Evolutionary conservation across 2,329 filamentous ascomycete species (phyloP).

Genomic region (Coniochaeta pulveracea): DNA sequence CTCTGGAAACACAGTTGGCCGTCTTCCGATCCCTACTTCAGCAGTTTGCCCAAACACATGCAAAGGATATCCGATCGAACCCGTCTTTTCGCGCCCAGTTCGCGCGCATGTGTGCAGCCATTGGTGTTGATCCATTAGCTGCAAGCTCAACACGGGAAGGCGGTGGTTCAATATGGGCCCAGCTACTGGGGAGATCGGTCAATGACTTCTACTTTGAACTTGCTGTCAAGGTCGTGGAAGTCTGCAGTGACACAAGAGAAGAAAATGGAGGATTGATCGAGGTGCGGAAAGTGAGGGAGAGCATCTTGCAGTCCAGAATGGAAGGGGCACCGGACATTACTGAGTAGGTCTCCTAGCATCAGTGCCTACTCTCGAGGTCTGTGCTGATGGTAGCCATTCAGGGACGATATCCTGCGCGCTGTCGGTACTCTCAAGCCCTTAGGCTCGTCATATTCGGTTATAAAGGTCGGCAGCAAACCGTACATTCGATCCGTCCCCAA

Average conservation of each 20-base stretch:
- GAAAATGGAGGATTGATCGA: slow-evolving; percentile 92
- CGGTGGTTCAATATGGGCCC: slow-evolving; percentile 70
- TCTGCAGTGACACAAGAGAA: slow-evolving; percentile 72
- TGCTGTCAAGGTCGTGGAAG: slow-evolving; percentile 87
- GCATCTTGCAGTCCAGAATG: slow-evolving; percentile 60
- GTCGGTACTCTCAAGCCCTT: slow-evolving; percentile 80
- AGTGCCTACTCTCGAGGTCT: neutral
- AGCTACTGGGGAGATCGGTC: slow-evolving; percentile 80
- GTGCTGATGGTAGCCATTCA: slow-evolving; percentile 14
- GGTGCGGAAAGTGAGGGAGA: slow-evolving; percentile 66
- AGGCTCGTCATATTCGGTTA: slow-evolving; percentile 75
- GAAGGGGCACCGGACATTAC: slow-evolving; percentile 71
- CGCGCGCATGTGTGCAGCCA: slow-evolving; percentile 94
- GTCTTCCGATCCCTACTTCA: slow-evolving; percentile 94
- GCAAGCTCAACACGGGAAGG: slow-evolving; percentile 41
- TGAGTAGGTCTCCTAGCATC: slow-evolving; percentile 40
- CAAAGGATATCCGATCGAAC: slow-evolving; percentile 90
- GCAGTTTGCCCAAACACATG: slow-evolving; percentile 90
- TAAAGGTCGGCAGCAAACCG: slow-evolving; percentile 70
- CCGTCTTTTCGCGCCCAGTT: slow-evolving; percentile 94
- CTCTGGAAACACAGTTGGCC: slow-evolving; percentile 83
- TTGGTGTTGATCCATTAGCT: slow-evolving; percentile 92
- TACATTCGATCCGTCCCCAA: slow-evolving; percentile 91
- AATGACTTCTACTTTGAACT: slow-evolving; percentile 99
- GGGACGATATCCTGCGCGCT: slow-evolving; percentile 82